These are phyloP conservation scores for Pseudogymnoascus sp. DNA, from an alignment of 2,329 filamentous ascomycete genomes.

Conservation along the genomic window DNA sequence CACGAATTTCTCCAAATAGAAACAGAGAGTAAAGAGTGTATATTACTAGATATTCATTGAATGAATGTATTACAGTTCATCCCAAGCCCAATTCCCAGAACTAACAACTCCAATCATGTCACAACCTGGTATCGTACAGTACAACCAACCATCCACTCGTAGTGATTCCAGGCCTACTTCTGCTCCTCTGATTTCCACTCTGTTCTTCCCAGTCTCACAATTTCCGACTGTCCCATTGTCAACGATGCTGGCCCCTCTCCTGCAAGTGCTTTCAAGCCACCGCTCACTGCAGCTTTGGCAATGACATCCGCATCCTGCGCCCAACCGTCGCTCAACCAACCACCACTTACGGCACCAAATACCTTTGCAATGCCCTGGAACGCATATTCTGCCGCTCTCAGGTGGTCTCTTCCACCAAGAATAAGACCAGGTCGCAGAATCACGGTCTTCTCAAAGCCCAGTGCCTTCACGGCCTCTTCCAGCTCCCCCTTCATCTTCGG, in stretches of 20 bases:
- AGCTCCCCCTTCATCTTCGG: slow-evolving; percentile 77
- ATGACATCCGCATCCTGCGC: slow-evolving; percentile 59
- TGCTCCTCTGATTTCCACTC: slow-evolving; percentile 29
- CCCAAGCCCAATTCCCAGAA: background rate
- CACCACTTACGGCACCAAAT: slow-evolving; percentile 47
- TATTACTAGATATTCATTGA: background rate
- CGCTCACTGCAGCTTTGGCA: slow-evolving; percentile 44
- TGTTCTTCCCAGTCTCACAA: slow-evolving; percentile 43
- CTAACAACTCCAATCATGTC: background rate
- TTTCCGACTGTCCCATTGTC: slow-evolving; percentile 41
- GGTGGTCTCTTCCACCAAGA: slow-evolving; percentile 59
- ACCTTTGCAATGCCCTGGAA: slow-evolving; percentile 48
- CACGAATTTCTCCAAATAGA: background rate
- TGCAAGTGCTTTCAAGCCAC: slow-evolving; percentile 38
- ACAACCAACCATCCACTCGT: background rate
- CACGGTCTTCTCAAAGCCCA: slow-evolving; percentile 72
- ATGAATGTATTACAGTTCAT: background rate
- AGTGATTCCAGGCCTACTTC: background rate
- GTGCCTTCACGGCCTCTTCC: slow-evolving; percentile 65
- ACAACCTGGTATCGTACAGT: background rate
- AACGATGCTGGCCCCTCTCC: slow-evolving; percentile 38
- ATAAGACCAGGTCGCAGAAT: slow-evolving; percentile 71
- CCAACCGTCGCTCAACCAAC: slow-evolving; percentile 52
- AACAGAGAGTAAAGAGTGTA: background rate
- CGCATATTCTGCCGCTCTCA: slow-evolving; percentile 50